Conservation (phyloP, 352 stramenopile genomes). For the Aphanomyces invadans region DNA sequence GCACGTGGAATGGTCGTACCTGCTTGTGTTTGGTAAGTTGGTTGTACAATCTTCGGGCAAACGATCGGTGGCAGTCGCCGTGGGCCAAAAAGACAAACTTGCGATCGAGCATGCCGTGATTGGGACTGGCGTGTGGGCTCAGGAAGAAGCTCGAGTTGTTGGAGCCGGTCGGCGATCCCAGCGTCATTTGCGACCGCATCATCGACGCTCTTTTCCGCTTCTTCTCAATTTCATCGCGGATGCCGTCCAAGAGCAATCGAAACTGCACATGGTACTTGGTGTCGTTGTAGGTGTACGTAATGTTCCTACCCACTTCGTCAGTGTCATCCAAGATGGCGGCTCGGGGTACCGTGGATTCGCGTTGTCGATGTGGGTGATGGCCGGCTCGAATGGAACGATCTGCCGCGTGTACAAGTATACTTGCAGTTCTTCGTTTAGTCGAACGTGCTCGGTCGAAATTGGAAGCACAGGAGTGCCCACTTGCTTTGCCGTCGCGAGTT, state of each 20-base stretch:
- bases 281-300: constrained; percentile 61
- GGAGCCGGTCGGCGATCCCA: neutral
- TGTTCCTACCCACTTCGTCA: constrained; percentile 27
- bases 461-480: constrained; percentile 68
- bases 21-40: constrained; percentile 32
- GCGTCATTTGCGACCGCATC: neutral
- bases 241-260: constrained; percentile 58
- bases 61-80: constrained; percentile 59
- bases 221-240: constrained; percentile 80
- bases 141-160: constrained; percentile 21
- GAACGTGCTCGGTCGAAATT: constrained; percentile 60
- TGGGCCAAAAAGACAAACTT: constrained; percentile 84
- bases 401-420: constrained; percentile 80
- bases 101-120: constrained; percentile 37
- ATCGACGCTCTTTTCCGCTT: constrained; percentile 11
- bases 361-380: constrained; percentile 45
- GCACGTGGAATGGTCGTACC: neutral
- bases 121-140: constrained; percentile 10
- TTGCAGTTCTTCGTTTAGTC: constrained; percentile 75
- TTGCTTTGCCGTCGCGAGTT: constrained; percentile 57
- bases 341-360: constrained; percentile 2
- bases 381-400: constrained; percentile 67
- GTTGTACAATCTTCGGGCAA: constrained; percentile 60
- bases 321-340: constrained; percentile 25
- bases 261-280: constrained; percentile 58